These are phyloP conservation scores for Polytrichum commune DNA, from an alignment of 225 moss, liverwort and hornwort genomes.

Conservation along the genomic window DNA sequence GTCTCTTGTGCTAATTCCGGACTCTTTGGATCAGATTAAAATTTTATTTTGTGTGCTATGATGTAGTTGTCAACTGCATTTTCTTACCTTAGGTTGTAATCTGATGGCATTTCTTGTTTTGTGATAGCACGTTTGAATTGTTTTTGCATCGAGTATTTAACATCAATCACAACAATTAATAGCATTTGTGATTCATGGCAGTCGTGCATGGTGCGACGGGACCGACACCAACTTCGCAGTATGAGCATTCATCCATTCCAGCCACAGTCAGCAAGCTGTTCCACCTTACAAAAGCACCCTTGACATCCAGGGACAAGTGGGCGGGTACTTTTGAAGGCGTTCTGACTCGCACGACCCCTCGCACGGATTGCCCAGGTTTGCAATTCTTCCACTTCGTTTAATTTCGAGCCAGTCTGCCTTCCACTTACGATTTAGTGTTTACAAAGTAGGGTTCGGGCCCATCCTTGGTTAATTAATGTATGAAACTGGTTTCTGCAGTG, in stretches of 20 bases:
- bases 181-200: slow-evolving; percentile 14
- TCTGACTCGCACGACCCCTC: slow-evolving; percentile 33
- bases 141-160: background rate
- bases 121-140: too few relatives aligned
- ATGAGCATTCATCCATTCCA: slow-evolving; percentile 86
- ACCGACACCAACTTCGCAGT: slow-evolving; percentile 69
- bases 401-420: background rate
- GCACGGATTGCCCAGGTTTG: slow-evolving; percentile 78
- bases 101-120: too few relatives aligned
- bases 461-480: background rate
- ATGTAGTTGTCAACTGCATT: too few relatives aligned
- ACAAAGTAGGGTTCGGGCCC: background rate
- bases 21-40: too few relatives aligned
- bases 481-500: slow-evolving; percentile 23
- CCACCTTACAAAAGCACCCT: slow-evolving; percentile 55
- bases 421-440: background rate
- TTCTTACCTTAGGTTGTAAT: too few relatives aligned
- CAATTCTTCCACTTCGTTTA: too few relatives aligned
- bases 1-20: too few relatives aligned
- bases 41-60: too few relatives aligned
- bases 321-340: slow-evolving; percentile 83
- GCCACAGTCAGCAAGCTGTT: slow-evolving; percentile 86
- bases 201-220: slow-evolving; percentile 83
- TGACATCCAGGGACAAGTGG: slow-evolving; percentile 87
- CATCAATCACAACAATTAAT: background rate